These are phyloP conservation scores for Starmerella apis DNA, from an alignment of 805 yeast species.

Conservation along the genomic window DNA sequence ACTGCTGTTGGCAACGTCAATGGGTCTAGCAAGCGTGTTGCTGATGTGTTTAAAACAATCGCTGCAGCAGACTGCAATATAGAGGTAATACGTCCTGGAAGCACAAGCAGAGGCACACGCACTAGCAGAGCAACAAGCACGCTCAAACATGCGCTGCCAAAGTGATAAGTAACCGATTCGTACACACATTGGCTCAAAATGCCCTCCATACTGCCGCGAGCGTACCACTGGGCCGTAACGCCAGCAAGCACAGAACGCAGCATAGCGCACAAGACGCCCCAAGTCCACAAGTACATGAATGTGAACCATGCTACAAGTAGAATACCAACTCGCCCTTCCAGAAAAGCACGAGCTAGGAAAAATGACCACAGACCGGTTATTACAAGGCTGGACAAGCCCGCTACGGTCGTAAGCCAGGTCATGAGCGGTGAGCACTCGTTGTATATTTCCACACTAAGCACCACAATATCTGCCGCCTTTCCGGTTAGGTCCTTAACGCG, in stretches of 20 bases:
- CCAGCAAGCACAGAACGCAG: slow-evolving; percentile 33
- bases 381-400: slow-evolving; percentile 27
- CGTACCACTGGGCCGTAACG: slow-evolving; percentile 35
- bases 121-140: slow-evolving; percentile 29
- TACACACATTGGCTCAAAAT: slow-evolving; percentile 11
- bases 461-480: slow-evolving; percentile 29
- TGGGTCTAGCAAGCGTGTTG: slow-evolving; percentile 29
- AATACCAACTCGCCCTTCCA: slow-evolving; percentile 25
- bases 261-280: slow-evolving; percentile 34
- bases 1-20: slow-evolving; percentile 34
- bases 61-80: slow-evolving; percentile 25
- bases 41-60: slow-evolving; percentile 28
- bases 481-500: slow-evolving; percentile 19
- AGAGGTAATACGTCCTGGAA: slow-evolving; percentile 28
- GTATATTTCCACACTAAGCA: slow-evolving; percentile 32
- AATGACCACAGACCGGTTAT: slow-evolving; percentile 33
- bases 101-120: slow-evolving; percentile 32
- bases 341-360: slow-evolving; percentile 31
- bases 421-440: slow-evolving; percentile 29
- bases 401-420: slow-evolving; percentile 27
- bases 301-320: slow-evolving; percentile 27
- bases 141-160: slow-evolving; percentile 33
- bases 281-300: slow-evolving; percentile 36
- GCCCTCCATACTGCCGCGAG: slow-evolving; percentile 25
- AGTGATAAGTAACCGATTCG: slow-evolving; percentile 29